These are phyloP conservation scores for Vigna radiata DNA, from an alignment of 306 rosid genomes.

Conservation along the genomic window DNA sequence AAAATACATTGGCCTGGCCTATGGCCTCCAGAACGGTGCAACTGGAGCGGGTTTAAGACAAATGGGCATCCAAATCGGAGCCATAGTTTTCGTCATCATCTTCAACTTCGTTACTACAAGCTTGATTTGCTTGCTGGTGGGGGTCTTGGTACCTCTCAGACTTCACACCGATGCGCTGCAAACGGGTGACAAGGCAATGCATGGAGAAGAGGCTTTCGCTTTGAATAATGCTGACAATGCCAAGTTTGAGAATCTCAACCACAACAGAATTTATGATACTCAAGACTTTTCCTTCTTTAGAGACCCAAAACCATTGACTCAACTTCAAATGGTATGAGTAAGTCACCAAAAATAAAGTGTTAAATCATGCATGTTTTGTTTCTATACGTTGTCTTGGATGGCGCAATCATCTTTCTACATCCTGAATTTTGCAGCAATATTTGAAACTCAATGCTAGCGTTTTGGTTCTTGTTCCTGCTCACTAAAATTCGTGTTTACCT, in stretches of 20 bases:
- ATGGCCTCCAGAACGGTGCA: slow-evolving; percentile 51
- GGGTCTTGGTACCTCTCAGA: slow-evolving; percentile 49
- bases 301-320: slow-evolving; percentile 23
- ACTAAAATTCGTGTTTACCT: no score
- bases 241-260: slow-evolving; percentile 36
- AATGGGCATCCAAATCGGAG: slow-evolving; percentile 52
- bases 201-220: slow-evolving; percentile 62
- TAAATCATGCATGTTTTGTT: not conserved
- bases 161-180: slow-evolving; percentile 36
- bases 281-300: slow-evolving; percentile 37
- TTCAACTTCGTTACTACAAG: slow-evolving; percentile 48
- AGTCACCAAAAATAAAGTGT: not conserved
- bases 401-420: no score
- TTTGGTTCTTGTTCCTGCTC: no score
- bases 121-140: slow-evolving; percentile 55
- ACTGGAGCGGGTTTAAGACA: slow-evolving; percentile 52
- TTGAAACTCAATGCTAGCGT: no score
- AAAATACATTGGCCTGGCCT: slow-evolving; percentile 59
- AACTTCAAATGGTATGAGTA: slow-evolving; percentile 47
- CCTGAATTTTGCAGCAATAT: no score
- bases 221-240: slow-evolving; percentile 27
- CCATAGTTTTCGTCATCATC: slow-evolving; percentile 48
- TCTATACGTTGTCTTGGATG: not conserved
- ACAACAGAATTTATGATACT: slow-evolving; percentile 48
- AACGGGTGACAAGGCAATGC: slow-evolving; percentile 55